These are phyloP conservation scores for Hyphopichia wangnamkhiaoensis DNA, from an alignment of 1,139 yeast genomes.

Conservation along the genomic window DNA sequence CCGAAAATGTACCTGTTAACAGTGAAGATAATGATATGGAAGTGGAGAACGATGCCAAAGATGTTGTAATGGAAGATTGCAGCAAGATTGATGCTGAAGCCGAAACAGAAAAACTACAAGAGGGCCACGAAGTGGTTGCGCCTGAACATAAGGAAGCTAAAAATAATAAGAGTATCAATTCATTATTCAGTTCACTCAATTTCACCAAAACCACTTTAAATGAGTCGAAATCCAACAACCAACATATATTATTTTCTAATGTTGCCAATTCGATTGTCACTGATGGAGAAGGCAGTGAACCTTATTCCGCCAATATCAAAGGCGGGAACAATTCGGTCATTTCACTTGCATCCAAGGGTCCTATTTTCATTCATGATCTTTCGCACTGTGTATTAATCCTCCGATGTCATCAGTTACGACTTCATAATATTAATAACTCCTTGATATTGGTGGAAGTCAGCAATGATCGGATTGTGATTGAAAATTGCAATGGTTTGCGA, in stretches of 20 bases:
- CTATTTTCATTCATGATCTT: conserved; percentile 30
- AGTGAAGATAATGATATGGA: background rate
- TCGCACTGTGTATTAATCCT: conserved; percentile 24
- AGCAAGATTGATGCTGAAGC: background rate
- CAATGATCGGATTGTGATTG: conserved; percentile 34
- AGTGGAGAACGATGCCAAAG: background rate
- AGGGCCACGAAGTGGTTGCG: background rate
- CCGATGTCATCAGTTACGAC: conserved; percentile 42
- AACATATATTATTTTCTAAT: conserved; percentile 2
- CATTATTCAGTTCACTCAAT: background rate
- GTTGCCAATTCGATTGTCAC: conserved; percentile 13
- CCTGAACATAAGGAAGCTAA: background rate
- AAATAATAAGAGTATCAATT: background rate
- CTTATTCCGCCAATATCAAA: conserved; percentile 19
- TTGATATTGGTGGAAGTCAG: conserved; percentile 21
- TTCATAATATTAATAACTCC: conserved; percentile 30
- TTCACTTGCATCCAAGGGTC: conserved; percentile 28
- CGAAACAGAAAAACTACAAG: background rate
- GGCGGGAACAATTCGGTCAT: conserved; percentile 20
- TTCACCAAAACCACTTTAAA: background rate
- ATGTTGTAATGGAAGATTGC: background rate
- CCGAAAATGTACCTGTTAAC: background rate
- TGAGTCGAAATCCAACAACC: background rate
- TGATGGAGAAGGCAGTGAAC: conserved; percentile 16
- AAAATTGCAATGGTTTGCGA: conserved; percentile 25